Percentiles rank a stretch among this genome's conserved stretches.
Conservation (phyloP, 805 yeast genomes). For the Candida succiphila region DNA sequence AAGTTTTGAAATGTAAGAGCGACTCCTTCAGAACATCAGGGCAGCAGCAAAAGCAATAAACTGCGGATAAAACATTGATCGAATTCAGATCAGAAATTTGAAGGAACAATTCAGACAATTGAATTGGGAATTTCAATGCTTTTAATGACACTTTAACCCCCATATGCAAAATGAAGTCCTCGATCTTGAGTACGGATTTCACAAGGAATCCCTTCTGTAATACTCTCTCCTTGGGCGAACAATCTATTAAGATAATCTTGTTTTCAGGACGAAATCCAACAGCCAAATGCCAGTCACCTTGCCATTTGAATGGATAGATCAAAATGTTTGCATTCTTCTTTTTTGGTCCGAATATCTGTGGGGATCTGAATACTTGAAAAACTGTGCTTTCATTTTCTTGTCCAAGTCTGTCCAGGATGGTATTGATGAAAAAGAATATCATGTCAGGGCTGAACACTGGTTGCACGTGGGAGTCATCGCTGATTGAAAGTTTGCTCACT, state of each 20-base stretch:
- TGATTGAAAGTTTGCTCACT: slow-evolving; percentile 14
- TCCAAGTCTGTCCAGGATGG: slow-evolving; percentile 16
- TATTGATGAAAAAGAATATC: slow-evolving; percentile 19
- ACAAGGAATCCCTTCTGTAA: slow-evolving; percentile 10
- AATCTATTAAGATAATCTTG: slow-evolving; percentile 18
- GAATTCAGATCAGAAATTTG: slow-evolving; percentile 17
- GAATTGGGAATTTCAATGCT: slow-evolving; percentile 16
- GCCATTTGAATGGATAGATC: slow-evolving; percentile 22
- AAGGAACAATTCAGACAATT: slow-evolving; percentile 12
- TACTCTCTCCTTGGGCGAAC: slow-evolving; percentile 6
- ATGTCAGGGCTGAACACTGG: slow-evolving; percentile 19
- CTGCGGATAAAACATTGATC: slow-evolving; percentile 17
- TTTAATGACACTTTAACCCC: slow-evolving; percentile 18
- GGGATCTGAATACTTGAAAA: slow-evolving; percentile 14
- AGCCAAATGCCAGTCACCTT: slow-evolving; percentile 23
- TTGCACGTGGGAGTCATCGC: slow-evolving; percentile 19
- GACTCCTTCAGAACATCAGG: not conserved
- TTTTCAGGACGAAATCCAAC: slow-evolving; percentile 15
- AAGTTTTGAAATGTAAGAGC: not conserved
- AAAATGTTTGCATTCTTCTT: slow-evolving; percentile 8
- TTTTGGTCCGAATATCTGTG: slow-evolving; percentile 18
- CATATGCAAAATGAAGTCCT: slow-evolving; percentile 17
- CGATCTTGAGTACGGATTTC: slow-evolving; percentile 14
- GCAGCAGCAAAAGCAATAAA: slow-evolving; percentile 17
- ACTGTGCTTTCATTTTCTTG: slow-evolving; percentile 2